These are phyloP conservation scores for Dalbergia cochinchinensis DNA, from an alignment of 306 rosid genomes.

Conservation along the genomic window DNA sequence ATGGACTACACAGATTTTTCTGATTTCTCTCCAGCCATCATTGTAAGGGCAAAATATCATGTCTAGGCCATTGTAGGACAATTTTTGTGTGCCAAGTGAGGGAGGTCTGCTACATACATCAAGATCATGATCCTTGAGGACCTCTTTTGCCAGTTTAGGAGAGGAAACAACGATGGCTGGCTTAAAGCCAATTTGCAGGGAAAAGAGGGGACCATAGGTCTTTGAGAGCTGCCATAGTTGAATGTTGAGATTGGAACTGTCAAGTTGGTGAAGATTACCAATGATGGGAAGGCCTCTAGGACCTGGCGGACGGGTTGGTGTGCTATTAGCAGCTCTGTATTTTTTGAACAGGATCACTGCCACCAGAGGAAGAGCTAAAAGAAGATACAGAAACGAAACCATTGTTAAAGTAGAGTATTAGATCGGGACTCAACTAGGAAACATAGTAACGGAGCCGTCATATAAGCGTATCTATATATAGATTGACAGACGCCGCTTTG, in stretches of 20 bases:
- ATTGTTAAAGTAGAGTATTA: not conserved
- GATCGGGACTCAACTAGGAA: no score
- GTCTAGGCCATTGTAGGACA: not conserved
- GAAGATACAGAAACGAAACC: not conserved
- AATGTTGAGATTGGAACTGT: not conserved
- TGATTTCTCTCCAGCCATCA: conserved; percentile 31
- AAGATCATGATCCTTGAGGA: conserved; percentile 30
- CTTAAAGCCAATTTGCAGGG: conserved; percentile 23
- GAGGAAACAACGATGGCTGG: conserved; percentile 27
- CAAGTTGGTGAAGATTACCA: conserved; percentile 32
- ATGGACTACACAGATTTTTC: conserved; percentile 15
- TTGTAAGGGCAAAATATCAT: conserved; percentile 8
- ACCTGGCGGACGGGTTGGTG: conserved; percentile 19
- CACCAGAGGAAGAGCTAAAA: not conserved
- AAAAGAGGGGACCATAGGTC: conserved; percentile 25
- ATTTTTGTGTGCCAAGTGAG: not conserved
- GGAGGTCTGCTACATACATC: not conserved
- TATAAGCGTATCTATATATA: no score
- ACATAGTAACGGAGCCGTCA: no score
- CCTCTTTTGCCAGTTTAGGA: not conserved
- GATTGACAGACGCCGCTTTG: no score
- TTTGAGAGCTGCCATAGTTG: conserved; percentile 24
- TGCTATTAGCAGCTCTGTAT: not conserved
- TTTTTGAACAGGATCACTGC: not conserved
- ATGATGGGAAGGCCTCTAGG: conserved; percentile 38